Evolutionary conservation across 129 eudicot genomes (phyloP).

Genomic region (carrot (Daucus carota)): DH1_v3.0 NC_030381.2:7056001-7056500

Average conservation of each 20-base stretch:
- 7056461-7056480: slow-evolving; percentile 53
- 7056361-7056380: slow-evolving; percentile 66
- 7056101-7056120: too few relatives aligned
- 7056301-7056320: slow-evolving; percentile 66
- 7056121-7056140: too few relatives aligned
- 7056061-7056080: too few relatives aligned
- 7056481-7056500: slow-evolving; percentile 1
- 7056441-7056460: slow-evolving; percentile 85
- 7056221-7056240: too few relatives aligned
- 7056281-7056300: not conserved
- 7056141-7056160: too few relatives aligned
- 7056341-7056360: slow-evolving; percentile 94
- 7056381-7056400: slow-evolving; percentile 71
- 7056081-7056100: too few relatives aligned
- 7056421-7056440: slow-evolving; percentile 64
- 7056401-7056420: slow-evolving; percentile 69
- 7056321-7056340: slow-evolving; percentile 64
- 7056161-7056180: too few relatives aligned
- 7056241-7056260: not conserved
- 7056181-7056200: too few relatives aligned
- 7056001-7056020: too few relatives aligned
- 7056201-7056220: too few relatives aligned
- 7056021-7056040: too few relatives aligned
- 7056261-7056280: not conserved
- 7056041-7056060: too few relatives aligned